Conservation (phyloP, 2,329 filamentous ascomycete genomes). For the Xylaria sp. region DNA sequence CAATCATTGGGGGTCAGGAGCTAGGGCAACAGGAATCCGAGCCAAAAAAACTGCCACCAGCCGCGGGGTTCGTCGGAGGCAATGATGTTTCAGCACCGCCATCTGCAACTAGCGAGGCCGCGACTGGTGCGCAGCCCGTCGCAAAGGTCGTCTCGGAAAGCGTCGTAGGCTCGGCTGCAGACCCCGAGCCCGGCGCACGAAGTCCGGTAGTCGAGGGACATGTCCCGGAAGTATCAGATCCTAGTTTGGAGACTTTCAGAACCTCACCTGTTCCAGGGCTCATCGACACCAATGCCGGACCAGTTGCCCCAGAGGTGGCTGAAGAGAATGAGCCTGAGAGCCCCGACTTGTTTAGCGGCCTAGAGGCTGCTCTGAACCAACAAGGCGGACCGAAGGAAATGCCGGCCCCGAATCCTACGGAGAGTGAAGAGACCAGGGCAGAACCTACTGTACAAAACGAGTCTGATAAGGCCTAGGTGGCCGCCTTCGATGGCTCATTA, state of each 20-base stretch:
- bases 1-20: background rate
- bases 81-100: background rate
- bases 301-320: constrained; percentile 23
- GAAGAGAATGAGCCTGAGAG: constrained; percentile 42
- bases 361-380: constrained; percentile 49
- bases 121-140: background rate
- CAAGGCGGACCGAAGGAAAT: constrained; percentile 34
- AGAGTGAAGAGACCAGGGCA: constrained; percentile 10
- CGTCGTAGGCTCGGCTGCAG: background rate
- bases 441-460: background rate
- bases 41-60: background rate
- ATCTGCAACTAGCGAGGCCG: background rate
- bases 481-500: too few species aligned
- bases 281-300: constrained; percentile 16
- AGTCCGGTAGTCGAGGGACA: background rate
- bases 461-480: background rate
- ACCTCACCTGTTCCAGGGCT: constrained; percentile 16
- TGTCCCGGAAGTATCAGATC: constrained; percentile 2
- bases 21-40: background rate
- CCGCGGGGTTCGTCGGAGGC: constrained; percentile 1
- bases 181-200: background rate
- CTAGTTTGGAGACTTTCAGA: constrained; percentile 19
- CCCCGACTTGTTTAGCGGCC: constrained; percentile 48
- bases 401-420: constrained; percentile 3
- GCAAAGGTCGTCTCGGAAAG: background rate